These are phyloP conservation scores for Populus hybrid DNA, from an alignment of 441 rosid species.

Conservation along the genomic window DNA sequence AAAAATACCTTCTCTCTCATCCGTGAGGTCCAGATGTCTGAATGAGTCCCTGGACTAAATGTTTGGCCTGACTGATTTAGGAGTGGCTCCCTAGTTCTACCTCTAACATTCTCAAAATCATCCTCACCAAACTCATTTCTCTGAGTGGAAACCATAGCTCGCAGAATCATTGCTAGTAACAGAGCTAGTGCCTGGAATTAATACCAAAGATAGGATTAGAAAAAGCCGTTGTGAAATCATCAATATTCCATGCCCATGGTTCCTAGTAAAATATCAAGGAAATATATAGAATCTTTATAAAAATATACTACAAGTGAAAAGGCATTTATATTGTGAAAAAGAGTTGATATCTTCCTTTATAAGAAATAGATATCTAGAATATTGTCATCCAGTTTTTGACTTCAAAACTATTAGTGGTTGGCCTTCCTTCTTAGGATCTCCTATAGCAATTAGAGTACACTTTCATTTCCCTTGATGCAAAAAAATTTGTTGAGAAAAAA, in stretches of 20 bases:
- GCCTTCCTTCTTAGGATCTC: not conserved
- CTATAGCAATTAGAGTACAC: not conserved
- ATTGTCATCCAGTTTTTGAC: not conserved
- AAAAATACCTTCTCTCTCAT: slow-evolving; percentile 71
- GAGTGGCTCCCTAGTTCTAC: slow-evolving; percentile 67
- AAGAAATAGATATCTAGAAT: not conserved
- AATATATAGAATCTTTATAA: not conserved
- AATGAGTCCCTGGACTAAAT: slow-evolving; percentile 45
- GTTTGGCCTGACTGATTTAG: slow-evolving; percentile 57
- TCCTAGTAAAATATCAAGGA: not conserved
- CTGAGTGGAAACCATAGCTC: slow-evolving; percentile 62
- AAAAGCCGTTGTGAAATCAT: slow-evolving; percentile 11
- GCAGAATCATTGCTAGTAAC: slow-evolving; percentile 63
- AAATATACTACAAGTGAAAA: not conserved
- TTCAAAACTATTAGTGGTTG: not conserved
- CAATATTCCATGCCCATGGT: not conserved
- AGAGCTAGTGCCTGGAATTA: slow-evolving; percentile 61
- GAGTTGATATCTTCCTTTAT: not conserved
- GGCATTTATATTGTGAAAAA: not conserved
- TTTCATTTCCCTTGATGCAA: not conserved
- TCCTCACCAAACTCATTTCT: slow-evolving; percentile 56
- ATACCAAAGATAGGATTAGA: not conserved
- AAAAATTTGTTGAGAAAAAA: not conserved
- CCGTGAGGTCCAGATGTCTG: slow-evolving; percentile 66
- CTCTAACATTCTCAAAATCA: slow-evolving; percentile 54